These are phyloP conservation scores for Tricladium varicosporioides DNA, from an alignment of 2,329 filamentous ascomycete species.

Conservation along the genomic window DNA sequence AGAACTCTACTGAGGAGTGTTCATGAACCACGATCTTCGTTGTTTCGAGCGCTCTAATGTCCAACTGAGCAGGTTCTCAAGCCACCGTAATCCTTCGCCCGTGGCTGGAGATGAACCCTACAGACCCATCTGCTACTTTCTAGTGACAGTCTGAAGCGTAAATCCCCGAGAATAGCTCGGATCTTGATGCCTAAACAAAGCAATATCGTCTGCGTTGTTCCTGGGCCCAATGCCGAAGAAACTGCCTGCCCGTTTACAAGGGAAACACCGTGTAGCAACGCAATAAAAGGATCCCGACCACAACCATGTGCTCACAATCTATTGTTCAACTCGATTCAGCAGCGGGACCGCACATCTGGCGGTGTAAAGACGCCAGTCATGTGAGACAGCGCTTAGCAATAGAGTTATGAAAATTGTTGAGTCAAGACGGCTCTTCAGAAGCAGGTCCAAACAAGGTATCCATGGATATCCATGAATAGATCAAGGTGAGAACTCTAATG, in stretches of 20 bases:
- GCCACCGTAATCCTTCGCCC: constrained; percentile 19
- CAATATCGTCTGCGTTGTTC: constrained; percentile 28
- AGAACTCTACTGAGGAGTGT: constrained; percentile 25
- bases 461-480: neutral
- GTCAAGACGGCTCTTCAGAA: constrained; percentile 11
- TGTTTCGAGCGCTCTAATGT: constrained; percentile 18
- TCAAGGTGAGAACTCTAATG: constrained; percentile 4
- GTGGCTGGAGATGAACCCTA: constrained; percentile 16
- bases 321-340: constrained; percentile 18
- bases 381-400: constrained; percentile 22
- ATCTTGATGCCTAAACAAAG: constrained; percentile 30
- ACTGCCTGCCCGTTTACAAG: neutral
- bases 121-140: neutral
- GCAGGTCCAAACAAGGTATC: constrained; percentile 4
- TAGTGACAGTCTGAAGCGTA: constrained; percentile 9
- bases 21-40: constrained; percentile 36
- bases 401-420: constrained; percentile 13
- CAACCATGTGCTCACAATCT: constrained; percentile 10
- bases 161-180: constrained; percentile 10
- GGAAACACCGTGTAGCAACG: neutral
- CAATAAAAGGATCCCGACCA: constrained; percentile 16
- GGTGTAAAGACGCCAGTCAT: constrained; percentile 29
- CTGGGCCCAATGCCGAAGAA: constrained; percentile 20
- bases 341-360: constrained; percentile 32
- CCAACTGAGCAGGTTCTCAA: constrained; percentile 22